Percentiles rank a stretch among this genome's conserved stretches.
phyloP scores from a whole-genome alignment of 192 early-diverging fungal genomes.

The Kappamyces sp. region DNA sequence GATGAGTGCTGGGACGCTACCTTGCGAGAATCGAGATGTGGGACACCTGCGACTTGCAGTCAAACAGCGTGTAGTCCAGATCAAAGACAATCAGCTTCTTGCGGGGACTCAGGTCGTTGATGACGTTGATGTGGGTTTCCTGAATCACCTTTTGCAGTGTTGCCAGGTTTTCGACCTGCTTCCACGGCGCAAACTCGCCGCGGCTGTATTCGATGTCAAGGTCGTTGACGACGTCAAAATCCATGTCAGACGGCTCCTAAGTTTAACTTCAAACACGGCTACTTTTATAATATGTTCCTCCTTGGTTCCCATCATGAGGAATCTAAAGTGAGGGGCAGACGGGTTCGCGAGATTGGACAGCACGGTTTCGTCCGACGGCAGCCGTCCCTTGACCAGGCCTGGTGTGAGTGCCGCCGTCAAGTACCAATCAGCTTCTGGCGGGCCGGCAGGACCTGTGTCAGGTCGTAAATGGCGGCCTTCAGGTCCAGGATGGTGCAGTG shows the following conservation, averaged over 20 bases:
- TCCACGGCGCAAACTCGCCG: conserved; percentile 30
- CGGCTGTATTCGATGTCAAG: conserved; percentile 50
- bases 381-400: conserved; percentile 57
- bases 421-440: conserved; percentile 59
- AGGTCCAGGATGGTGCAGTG: conserved; percentile 4
- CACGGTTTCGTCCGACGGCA: conserved; percentile 36
- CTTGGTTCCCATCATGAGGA: conserved; percentile 47
- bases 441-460: conserved; percentile 57
- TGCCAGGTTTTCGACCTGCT: conserved; percentile 36
- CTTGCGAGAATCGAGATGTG: conserved; percentile 47
- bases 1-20: too few species aligned
- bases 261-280: too few species aligned
- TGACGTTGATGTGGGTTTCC: conserved; percentile 46
- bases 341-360: conserved; percentile 9
- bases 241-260: conserved; percentile 21
- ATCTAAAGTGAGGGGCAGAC: conserved; percentile 12
- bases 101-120: conserved; percentile 42
- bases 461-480: conserved; percentile 37
- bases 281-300: conserved; percentile 49
- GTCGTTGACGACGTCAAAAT: conserved; percentile 42
- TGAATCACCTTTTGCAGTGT: conserved; percentile 23
- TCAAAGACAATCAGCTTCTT: conserved; percentile 69
- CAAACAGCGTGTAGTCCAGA: conserved; percentile 71
- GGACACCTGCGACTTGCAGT: conserved; percentile 58
- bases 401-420: too few species aligned